Evolutionary conservation across 148 eudicot genomes (phyloP), one percentile per base, ranked within the genome.

Genomic region (Talinum fruticosum): DNA sequence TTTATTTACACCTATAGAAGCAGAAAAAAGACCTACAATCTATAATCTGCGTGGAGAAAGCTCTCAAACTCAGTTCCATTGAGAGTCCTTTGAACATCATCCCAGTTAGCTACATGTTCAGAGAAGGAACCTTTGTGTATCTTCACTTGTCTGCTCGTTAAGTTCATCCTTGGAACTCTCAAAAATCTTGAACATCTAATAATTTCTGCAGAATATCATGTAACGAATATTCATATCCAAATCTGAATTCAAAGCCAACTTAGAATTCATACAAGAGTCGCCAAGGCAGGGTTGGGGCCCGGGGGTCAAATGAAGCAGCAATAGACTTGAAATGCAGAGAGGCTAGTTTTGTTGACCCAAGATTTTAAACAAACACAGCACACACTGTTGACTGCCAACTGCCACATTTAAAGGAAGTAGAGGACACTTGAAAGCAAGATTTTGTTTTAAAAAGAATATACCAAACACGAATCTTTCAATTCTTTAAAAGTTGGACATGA

Each of bases 61-160:
- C 84, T 86, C 72, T 95, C 89, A 61, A 86, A 95, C 45, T 82
- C 87, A 13, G 99, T 91, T 54, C 96, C 97, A 24, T 84, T 83
- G 23, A 95, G 99, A 23, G 88, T 78, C 82, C 78, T 92, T 75
- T 79, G 41, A 51, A 95, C 69, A 21, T 92, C 97, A 35, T 37
- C 87, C 97, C 97, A 95, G 79, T 95, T 95, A 26, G 89, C 86
- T 72, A 95, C 92, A 61, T 92, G 94, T 54, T 84, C 86, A 0
- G 89, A 85, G 59, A 92, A 83, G 8, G 91, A 73, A 35, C 96
- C 96, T 82, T 82, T 92, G 83, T 95, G 99, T 85, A 95, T 95
- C 84, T 94, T 94, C 81, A 92, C 97, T 82, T 92, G 98, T 24
- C 84, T 86, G 75, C 93, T 92, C 0, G 84, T 83, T 54, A 94